Percentiles rank a stretch among this genome's conserved stretches.
Evolutionary conservation across 2,329 filamentous ascomycete genomes (phyloP).

Genomic region (Sphaerostilbella broomeana): DNA sequence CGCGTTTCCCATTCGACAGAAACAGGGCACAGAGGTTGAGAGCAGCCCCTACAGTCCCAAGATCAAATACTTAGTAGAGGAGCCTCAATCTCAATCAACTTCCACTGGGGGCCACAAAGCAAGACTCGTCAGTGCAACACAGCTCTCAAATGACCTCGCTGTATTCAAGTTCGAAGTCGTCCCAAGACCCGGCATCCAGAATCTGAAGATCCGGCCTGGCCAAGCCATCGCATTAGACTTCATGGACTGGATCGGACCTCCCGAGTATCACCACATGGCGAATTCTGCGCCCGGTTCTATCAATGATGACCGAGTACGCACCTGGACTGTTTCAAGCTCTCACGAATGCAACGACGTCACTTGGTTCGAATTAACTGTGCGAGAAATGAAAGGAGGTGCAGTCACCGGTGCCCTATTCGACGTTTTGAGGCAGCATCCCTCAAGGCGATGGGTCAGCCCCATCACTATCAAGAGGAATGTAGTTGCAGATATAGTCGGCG

Average conservation of each 20-base stretch:
- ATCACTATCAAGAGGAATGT: slow-evolving; percentile 3
- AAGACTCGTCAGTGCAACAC: not conserved
- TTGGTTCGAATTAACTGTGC: slow-evolving; percentile 11
- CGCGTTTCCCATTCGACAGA: slow-evolving; percentile 9
- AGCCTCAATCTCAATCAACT: slow-evolving; percentile 5
- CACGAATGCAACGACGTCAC: slow-evolving; percentile 4
- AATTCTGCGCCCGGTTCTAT: slow-evolving; percentile 8
- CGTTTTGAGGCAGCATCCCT: slow-evolving; percentile 3
- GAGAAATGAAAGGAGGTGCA: slow-evolving; percentile 10
- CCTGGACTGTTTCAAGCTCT: slow-evolving; percentile 9
- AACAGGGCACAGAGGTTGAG: slow-evolving; percentile 6
- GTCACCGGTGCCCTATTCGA: slow-evolving; percentile 8
- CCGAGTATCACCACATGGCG: slow-evolving; percentile 12
- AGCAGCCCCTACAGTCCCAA: slow-evolving; percentile 10
- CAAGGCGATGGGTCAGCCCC: not conserved
- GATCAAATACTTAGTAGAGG: slow-evolving; percentile 8
- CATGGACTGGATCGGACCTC: slow-evolving; percentile 11
- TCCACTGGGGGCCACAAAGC: slow-evolving; percentile 5
- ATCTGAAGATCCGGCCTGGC: slow-evolving; percentile 5
- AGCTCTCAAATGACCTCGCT: slow-evolving; percentile 8
- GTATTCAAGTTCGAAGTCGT: slow-evolving; percentile 7
- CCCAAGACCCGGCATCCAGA: slow-evolving; percentile 1
- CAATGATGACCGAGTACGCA: slow-evolving; percentile 7
- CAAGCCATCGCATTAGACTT: slow-evolving; percentile 10
- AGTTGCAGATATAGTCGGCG: slow-evolving; percentile 7